Evolutionary conservation across 1,139 yeast genomes (phyloP), one percentile per base, ranked within the genome.

Genomic region (Yamadazyma mexicana): DNA sequence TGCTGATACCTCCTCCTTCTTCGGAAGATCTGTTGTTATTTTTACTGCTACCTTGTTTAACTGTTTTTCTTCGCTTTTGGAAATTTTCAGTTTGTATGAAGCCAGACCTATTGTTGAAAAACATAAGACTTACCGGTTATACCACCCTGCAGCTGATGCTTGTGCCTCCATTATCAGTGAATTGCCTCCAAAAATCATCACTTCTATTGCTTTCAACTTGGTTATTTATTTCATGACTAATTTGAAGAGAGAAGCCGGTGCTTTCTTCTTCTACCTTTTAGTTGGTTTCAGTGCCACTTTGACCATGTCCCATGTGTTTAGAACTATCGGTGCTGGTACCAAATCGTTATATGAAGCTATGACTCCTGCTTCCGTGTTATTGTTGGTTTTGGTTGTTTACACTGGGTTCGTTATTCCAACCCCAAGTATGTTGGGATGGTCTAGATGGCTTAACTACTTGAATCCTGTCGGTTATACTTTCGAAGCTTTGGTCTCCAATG

Each of bases 111-210:
- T 81, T 52, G 68, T 80, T 35, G 76, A 76, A 46, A 81, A 81
- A 56, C 87, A 81, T 50, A 77, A 76, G 49, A 69, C 76, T 22
- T 81, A 76, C 54, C 44, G 42, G 7, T 36, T 43, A 25, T 81
- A 81, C 50, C 81, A 79, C 44, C 78, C 81, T 18, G 73, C 84
- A 24, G 82, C 82, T 8, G 85, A 81, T 54, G 79, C 85, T 4
- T 53, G 80, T 36, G 82, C 80, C 40, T 71, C 73, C 38, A 66
- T 79, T 46, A 52, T 79, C 39, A 73, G 83, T 24, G 83, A 79
- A 48, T 55, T 79, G 39, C 86, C 87, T 3, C 60, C 72, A 17
- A 79, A 80, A 52, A 39, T 75, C 12, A 46, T 66, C 25, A 69
- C 75, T 37, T 61, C 77, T 39, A 46, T 75, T 30, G 51, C 62